Base-by-base conservation (phyloP, 1,284 basidiomycete genomes). In the Wolfiporia cocos region DNA sequence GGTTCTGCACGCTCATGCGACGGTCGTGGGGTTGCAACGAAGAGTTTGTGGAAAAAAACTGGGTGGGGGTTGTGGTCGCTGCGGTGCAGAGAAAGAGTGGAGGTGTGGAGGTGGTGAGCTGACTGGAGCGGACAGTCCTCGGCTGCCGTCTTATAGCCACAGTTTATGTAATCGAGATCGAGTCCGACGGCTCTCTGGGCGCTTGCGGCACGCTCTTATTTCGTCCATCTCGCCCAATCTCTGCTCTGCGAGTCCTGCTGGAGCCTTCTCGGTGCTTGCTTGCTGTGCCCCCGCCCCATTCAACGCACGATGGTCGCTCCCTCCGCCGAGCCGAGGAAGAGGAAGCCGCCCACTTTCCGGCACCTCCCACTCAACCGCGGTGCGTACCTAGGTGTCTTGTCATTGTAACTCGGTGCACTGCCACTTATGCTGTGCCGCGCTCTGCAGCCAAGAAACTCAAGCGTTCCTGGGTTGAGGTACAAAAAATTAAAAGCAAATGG, bases 1-100 rank as follows among this genome's bases (percentile, higher is more conserved):
- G 78, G 66, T 92, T 91, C 82, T 89, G 83, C 71, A 89, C 82
- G 84, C 74, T 91, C 87, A 90, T 91, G 81, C 84, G 83, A 89
- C 70, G 75, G 61, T 52, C 56, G 54, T 54, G 53, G 50, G 41
- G 44, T 45, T 46, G 46, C 43, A 54, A 47, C 39, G 48, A 49
- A 45, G 58, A 56, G 59, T 57, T 59, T 58, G 59, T 24, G 18
- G 56, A 57, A 56, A 63, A 55, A 59, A 53, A 59, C 62, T 75
- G 74, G 74, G 73, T 65, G 64, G 68, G 58, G 68, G 63, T 65
- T 58, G 53, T 46, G n/a, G n/a, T 43, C 39, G 37, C 34, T 33
- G 24, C 11, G 23, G 38, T 42, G 39, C 15, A 43, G 41, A 45
- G 51, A 49, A 48, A 42, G 43, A 41, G 47, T 58, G 51, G 58